phyloP scores from a whole-genome alignment of 352 stramenopile species.

The Phytophthora uliginosa region DNA sequence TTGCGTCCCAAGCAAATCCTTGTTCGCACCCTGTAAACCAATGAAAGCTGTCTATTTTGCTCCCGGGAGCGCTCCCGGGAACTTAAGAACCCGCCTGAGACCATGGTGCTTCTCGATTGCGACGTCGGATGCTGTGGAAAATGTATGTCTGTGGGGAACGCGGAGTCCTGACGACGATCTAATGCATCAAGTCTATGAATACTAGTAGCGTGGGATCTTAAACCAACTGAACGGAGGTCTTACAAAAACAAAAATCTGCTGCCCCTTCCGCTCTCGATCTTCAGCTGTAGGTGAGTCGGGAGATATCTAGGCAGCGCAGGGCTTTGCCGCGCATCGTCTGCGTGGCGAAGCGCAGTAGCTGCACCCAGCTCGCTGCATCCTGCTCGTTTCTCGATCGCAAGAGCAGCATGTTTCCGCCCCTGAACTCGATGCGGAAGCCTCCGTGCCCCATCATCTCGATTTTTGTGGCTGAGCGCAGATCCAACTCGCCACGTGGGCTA shows the following conservation, averaged over 20 bases:
- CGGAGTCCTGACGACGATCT: no score
- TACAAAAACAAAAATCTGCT: conserved; percentile 9
- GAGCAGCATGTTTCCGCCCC: conserved; percentile 48
- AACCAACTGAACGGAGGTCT: neutral
- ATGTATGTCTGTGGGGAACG: no score
- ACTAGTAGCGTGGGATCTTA: neutral
- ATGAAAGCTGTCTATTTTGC: no score
- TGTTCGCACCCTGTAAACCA: no score
- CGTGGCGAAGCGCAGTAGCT: conserved; percentile 67
- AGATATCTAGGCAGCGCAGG: conserved; percentile 22
- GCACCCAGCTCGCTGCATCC: conserved; percentile 72
- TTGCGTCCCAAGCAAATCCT: no score
- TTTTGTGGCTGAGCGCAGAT: conserved; percentile 61
- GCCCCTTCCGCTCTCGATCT: neutral
- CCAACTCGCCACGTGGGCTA: conserved; percentile 60
- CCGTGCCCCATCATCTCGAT: conserved; percentile 74
- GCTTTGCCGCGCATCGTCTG: conserved; percentile 32
- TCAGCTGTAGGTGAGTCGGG: conserved; percentile 35
- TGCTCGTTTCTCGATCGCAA: conserved; percentile 60
- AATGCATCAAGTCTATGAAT: neutral
- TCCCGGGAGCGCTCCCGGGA: no score
- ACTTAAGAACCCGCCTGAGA: no score
- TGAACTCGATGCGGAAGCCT: conserved; percentile 74
- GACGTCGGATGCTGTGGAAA: no score
- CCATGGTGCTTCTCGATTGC: no score